A percentile compares a stretch with the other conserved stretches of the same genome.
Conservation (phyloP, 768 basidiomycete species). For the Mycena albidolilacea region DNA sequence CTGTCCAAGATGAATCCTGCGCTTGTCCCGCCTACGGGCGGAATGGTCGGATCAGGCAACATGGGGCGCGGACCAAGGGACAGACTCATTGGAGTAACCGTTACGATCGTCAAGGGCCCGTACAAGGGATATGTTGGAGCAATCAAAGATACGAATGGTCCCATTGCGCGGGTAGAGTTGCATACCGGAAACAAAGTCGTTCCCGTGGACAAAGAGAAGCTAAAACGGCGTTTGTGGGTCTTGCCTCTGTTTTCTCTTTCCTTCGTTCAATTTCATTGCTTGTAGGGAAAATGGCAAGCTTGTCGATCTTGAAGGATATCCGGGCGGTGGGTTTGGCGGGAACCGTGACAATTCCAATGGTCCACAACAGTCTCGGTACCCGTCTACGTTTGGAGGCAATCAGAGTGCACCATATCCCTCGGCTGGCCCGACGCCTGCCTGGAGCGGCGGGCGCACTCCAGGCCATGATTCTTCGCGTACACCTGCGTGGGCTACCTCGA, state of each 20-base stretch:
- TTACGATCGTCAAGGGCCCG: slow-evolving; percentile 88
- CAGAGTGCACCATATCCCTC: slow-evolving; percentile 37
- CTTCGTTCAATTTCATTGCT: slow-evolving; percentile 23
- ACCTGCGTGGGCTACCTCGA: slow-evolving; percentile 42
- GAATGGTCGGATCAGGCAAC: slow-evolving; percentile 84
- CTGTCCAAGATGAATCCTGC: slow-evolving; percentile 95
- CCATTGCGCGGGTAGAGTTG: slow-evolving; percentile 91
- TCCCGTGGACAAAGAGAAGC: slow-evolving; percentile 85
- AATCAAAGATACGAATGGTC: slow-evolving; percentile 96
- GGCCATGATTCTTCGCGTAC: slow-evolving; percentile 49
- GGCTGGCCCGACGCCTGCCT: slow-evolving; percentile 47
- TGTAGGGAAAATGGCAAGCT: slow-evolving; percentile 72
- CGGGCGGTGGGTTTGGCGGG: slow-evolving; percentile 28
- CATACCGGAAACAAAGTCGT: slow-evolving; percentile 90
- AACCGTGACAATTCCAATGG: slow-evolving; percentile 22
- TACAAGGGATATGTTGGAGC: slow-evolving; percentile 93
- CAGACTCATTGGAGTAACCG: slow-evolving; percentile 83
- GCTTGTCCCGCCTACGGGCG: slow-evolving; percentile 72
- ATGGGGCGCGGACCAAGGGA: slow-evolving; percentile 89
- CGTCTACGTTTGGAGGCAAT: slow-evolving; percentile 41
- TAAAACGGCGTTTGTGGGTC: slow-evolving; percentile 80
- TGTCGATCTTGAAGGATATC: slow-evolving; percentile 60
- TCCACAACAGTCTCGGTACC: slow-evolving; percentile 24
- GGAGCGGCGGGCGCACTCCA: slow-evolving; percentile 45
- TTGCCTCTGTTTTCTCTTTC: slow-evolving; percentile 7